These are phyloP conservation scores for Ceratocystis lukuohia DNA, from an alignment of 2,329 filamentous ascomycete genomes.

Conservation along the genomic window DNA sequence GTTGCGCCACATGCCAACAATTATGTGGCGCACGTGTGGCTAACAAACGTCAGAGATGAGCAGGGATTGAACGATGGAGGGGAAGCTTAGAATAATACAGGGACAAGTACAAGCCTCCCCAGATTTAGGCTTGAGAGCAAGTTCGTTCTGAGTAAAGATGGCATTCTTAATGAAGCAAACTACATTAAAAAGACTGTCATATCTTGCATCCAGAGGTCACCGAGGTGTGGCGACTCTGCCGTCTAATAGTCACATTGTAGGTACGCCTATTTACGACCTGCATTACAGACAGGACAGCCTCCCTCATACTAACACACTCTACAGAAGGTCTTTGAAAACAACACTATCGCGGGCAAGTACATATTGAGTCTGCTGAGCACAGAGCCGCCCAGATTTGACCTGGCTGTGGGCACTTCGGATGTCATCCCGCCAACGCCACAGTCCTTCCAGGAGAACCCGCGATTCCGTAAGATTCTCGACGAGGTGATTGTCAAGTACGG, in stretches of 20 bases:
- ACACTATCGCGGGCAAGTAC: conserved; percentile 33
- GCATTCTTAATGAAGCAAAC: background rate
- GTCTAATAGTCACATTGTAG: conserved; percentile 42
- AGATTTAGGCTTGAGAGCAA: background rate
- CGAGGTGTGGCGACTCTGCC: conserved; percentile 33
- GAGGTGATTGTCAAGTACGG: conserved; percentile 43
- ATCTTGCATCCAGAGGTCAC: background rate
- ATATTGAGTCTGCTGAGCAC: conserved; percentile 48
- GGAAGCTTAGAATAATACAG: background rate
- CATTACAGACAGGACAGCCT: background rate
- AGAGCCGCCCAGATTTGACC: conserved; percentile 37
- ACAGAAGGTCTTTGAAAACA: conserved; percentile 46
- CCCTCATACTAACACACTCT: background rate
- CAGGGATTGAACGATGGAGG: background rate
- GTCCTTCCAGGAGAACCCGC: conserved; percentile 45
- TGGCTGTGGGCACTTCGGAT: conserved; percentile 48
- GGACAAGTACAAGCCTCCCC: background rate
- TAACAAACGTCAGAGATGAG: conserved; percentile 7
- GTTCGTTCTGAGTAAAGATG: background rate
- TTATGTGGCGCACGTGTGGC: background rate
- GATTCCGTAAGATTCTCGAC: conserved; percentile 46
- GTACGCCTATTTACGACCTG: conserved; percentile 22
- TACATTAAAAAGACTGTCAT: background rate
- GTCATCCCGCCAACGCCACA: conserved; percentile 46
- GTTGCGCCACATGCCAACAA: background rate